Percentiles rank a stretch among this genome's conserved stretches.
These are phyloP conservation scores for Kwoniella pini DNA, from an alignment of 768 basidiomycete species.

Conservation along the genomic window DNA sequence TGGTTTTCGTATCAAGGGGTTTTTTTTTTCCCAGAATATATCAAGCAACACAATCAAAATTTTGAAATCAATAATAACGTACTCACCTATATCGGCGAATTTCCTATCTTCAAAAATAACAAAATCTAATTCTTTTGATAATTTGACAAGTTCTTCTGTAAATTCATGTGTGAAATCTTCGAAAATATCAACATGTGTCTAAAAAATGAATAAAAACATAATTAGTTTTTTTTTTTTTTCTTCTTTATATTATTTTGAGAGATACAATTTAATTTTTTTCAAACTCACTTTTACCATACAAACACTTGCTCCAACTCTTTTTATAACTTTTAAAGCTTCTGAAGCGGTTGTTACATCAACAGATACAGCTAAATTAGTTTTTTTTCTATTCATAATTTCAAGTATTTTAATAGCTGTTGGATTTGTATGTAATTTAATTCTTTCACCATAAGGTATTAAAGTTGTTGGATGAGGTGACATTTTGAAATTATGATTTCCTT, in stretches of 20 bases:
- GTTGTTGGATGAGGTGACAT: conserved; percentile 36
- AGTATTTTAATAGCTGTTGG: conserved; percentile 77
- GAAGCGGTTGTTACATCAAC: conserved; percentile 83
- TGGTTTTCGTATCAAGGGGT: too few relatives aligned
- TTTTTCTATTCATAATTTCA: conserved; percentile 78
- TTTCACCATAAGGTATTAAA: conserved; percentile 45
- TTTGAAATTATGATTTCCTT: too few relatives aligned
- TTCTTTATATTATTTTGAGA: background rate
- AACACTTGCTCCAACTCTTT: conserved; percentile 81
- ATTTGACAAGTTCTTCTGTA: conserved; percentile 67
- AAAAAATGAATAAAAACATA: background rate
- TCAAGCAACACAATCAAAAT: background rate
- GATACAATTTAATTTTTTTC: too few relatives aligned
- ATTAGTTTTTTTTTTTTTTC: background rate
- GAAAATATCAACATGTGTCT: conserved; percentile 97
- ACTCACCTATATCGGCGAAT: conserved; percentile 94
- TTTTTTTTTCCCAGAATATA: conserved; percentile 1
- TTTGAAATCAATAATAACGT: background rate
- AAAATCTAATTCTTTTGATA: conserved; percentile 83
- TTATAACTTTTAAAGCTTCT: conserved; percentile 81
- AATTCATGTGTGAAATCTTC: conserved; percentile 81
- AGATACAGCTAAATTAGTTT: conserved; percentile 89
- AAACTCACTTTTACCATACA: conserved; percentile 88
- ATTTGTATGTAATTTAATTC: conserved; percentile 58
- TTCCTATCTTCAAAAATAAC: conserved; percentile 98